Conservation (phyloP, 768 basidiomycete species). For the Termitomyces sp. region DNA sequence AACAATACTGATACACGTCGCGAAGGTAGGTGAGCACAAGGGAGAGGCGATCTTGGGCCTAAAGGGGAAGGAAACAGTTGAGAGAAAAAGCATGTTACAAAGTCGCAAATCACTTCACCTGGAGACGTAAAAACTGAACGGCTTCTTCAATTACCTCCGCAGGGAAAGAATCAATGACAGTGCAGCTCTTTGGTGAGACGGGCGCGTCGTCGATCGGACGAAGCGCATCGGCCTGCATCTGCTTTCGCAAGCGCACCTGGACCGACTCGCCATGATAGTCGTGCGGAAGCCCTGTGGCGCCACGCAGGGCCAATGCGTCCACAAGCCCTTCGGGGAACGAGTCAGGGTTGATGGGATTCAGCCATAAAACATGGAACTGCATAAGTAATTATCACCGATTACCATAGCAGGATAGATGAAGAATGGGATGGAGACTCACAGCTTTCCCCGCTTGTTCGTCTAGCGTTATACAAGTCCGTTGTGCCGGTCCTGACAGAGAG, state of each 20-base stretch:
- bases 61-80: conserved; percentile 10
- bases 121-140: conserved; percentile 57
- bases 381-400: background rate
- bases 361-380: conserved; percentile 80
- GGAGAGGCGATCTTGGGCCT: conserved; percentile 69
- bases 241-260: conserved; percentile 53
- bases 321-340: conserved; percentile 63
- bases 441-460: conserved; percentile 69
- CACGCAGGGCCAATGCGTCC: conserved; percentile 45
- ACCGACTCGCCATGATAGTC: conserved; percentile 25
- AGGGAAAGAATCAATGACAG: conserved; percentile 31
- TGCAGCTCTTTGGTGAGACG: conserved; percentile 18
- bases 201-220: conserved; percentile 42
- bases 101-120: conserved; percentile 32
- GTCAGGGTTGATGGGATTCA: conserved; percentile 60
- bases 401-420: conserved; percentile 1
- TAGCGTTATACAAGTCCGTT: conserved; percentile 66
- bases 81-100: conserved; percentile 7
- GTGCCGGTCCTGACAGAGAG: conserved; percentile 43
- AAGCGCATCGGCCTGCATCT: conserved; percentile 74
- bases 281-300: conserved; percentile 16
- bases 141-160: conserved; percentile 62
- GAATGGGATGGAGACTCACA: conserved; percentile 20
- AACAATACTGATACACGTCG: conserved; percentile 68
- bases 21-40: conserved; percentile 72